Evolutionary conservation across 164 flowering plant genomes (phyloP), one percentile per base, ranked within the genome.

Genomic region (Echeveria elegans): DNA sequence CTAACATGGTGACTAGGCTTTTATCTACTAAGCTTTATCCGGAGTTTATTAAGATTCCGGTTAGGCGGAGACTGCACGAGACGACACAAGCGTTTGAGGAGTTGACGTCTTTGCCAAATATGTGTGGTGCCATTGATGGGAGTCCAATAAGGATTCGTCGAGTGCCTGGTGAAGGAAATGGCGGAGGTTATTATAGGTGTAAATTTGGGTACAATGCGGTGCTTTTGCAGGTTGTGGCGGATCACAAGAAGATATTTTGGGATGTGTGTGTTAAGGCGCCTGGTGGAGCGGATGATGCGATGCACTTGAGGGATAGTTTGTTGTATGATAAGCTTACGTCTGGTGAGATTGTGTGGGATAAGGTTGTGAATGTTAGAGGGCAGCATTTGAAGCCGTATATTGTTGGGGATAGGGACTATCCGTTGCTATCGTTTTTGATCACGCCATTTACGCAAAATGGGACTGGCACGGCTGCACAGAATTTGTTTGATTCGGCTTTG

Each of bases 221-320:
- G 68, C 76, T 83, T 31, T 86, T 94, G 41, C 97, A 94, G 83
- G 95, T 88, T 6, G 93, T 88, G 6, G 83, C 93, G 0, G 97
- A 94, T 70, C 90, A 88, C 71, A 82, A 83, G 72, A 85, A 86
- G 70, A 79, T 90, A 29, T 90, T 94, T 68, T 94, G 96, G 98
- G 97, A 94, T 68, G 96, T 89, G 9, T 94, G 98, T 63, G 96
- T 91, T 9, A 94, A 87, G 72, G 95, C 96, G 0, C 91, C 97
- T 0, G 98, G 97, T 5, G 86, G 82, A 0, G 72, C 79, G 1
- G 95, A 88, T 63, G 97, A 90, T 68, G 84, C 91, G n/a, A 71
- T 88, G 5, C 97, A 90, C 73, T 82, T 90, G 15, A 77, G 97
- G 72, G 97, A 90, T 56, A 90, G 97, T 71, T 70, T 84, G 41